phyloP scores from a whole-genome alignment of 2,329 filamentous ascomycete species.

The Talaromyces albobiverticillius region DNA sequence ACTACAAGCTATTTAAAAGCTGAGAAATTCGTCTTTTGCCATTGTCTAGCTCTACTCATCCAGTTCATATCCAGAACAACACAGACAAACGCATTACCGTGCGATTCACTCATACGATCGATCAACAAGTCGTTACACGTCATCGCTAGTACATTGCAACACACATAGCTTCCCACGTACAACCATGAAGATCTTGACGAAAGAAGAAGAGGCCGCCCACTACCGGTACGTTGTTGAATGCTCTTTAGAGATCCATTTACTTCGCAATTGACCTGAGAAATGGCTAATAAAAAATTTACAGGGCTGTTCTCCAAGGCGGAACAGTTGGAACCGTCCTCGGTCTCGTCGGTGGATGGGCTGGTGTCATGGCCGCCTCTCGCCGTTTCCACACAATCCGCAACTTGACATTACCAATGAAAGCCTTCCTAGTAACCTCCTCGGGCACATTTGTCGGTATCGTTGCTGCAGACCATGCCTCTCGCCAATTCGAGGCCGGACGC shows the following conservation, averaged over 20 bases:
- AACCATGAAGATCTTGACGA: conserved; percentile 92
- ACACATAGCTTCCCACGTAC: neutral
- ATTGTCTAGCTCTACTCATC: neutral
- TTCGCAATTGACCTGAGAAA: conserved; percentile 10
- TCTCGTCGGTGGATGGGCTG: conserved; percentile 62
- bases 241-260: no score
- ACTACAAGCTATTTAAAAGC: neutral
- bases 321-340: conserved; percentile 69
- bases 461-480: conserved; percentile 72
- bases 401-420: conserved; percentile 84
- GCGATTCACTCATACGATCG: no score
- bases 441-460: conserved; percentile 87
- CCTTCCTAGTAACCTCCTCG: conserved; percentile 80
- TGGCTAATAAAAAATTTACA: conserved; percentile 28
- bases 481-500: conserved; percentile 65
- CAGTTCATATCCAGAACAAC: neutral
- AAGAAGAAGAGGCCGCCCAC: conserved; percentile 86
- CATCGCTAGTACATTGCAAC: neutral
- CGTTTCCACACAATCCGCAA: conserved; percentile 75
- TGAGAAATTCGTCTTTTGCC: neutral
- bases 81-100: no score
- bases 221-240: conserved; percentile 63
- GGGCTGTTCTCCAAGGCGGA: conserved; percentile 75
- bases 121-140: neutral
- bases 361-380: conserved; percentile 64